Evolutionary conservation across 768 basidiomycete species (phyloP).

Genomic region (Boletus barrowsii): DNA sequence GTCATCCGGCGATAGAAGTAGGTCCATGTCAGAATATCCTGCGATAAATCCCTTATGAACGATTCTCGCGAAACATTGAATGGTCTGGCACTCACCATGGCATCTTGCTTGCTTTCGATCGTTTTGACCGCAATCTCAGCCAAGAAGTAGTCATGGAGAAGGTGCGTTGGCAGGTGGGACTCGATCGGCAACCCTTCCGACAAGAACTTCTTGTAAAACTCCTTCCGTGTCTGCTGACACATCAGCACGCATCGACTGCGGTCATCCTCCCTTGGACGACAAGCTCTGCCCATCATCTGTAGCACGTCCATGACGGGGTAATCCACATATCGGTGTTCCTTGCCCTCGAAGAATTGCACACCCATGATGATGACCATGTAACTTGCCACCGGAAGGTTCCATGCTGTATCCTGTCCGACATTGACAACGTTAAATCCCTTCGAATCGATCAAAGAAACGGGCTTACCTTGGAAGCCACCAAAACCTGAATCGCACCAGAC

Average conservation of each 20-base stretch:
- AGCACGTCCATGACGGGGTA: slow-evolving; percentile 98
- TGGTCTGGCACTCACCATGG: slow-evolving; percentile 55
- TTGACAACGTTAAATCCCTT: not conserved
- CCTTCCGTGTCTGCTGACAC: slow-evolving; percentile 97
- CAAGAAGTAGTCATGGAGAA: slow-evolving; percentile 95
- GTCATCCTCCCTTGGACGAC: slow-evolving; percentile 83
- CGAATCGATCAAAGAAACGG: not conserved
- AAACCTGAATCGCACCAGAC: slow-evolving; percentile 90
- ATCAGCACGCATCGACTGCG: slow-evolving; percentile 93
- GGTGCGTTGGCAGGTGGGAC: slow-evolving; percentile 85
- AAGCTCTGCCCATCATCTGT: slow-evolving; percentile 99
- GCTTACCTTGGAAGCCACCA: slow-evolving; percentile 88
- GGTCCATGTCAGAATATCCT: slow-evolving; percentile 98
- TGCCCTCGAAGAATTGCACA: slow-evolving; percentile 95
- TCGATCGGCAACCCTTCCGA: slow-evolving; percentile 97
- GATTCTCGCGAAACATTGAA: not conserved
- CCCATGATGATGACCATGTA: slow-evolving; percentile 99
- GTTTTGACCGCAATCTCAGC: slow-evolving; percentile 98
- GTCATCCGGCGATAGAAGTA: slow-evolving; percentile 98
- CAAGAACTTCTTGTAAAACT: slow-evolving; percentile 99
- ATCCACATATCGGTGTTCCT: slow-evolving; percentile 96
- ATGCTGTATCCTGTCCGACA: slow-evolving; percentile 76
- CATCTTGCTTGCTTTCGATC: slow-evolving; percentile 98
- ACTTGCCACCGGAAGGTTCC: slow-evolving; percentile 90
- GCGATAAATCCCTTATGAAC: not conserved